A percentile compares a stretch with the other conserved stretches of the same genome.
Evolutionary conservation across 2,329 filamentous ascomycete species (phyloP).

Genomic region (Anthostomella pinea): DNA sequence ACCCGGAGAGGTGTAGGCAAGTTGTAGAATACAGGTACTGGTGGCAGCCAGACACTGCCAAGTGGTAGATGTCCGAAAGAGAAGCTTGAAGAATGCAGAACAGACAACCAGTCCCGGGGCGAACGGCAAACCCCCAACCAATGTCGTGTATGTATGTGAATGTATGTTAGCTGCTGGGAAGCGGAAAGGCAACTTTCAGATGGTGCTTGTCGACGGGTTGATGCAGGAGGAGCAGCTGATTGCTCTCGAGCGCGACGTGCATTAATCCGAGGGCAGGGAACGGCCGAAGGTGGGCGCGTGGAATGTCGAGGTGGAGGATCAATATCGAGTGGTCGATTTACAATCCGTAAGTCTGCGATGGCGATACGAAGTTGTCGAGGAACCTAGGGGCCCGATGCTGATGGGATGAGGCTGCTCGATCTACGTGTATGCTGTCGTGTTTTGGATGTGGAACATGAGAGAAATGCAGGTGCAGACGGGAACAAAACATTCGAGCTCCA

Average conservation of each 20-base stretch:
- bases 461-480: no score
- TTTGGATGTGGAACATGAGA: no score
- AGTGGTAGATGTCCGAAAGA: slow-evolving; percentile 15
- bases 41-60: slow-evolving; percentile 5
- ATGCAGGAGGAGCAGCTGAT: slow-evolving; percentile 5
- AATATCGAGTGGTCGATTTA: no score
- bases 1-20: slow-evolving; percentile 18
- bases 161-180: slow-evolving; percentile 16
- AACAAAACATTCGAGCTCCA: no score
- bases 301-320: no score
- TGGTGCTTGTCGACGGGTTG: slow-evolving; percentile 5
- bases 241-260: slow-evolving; percentile 1
- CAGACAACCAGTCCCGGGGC: no score
- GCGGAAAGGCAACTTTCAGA: slow-evolving; percentile 11
- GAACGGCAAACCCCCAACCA: slow-evolving; percentile 16
- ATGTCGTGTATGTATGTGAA: slow-evolving; percentile 7
- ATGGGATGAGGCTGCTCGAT: no score
- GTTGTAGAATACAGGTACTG: slow-evolving; percentile 24
- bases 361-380: no score
- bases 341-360: no score
- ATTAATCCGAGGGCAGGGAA: slow-evolving; percentile 1
- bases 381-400: no score
- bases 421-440: no score
- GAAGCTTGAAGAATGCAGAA: slow-evolving; percentile 13
- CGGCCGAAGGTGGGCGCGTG: slow-evolving; percentile 1